Evolutionary conservation across 768 basidiomycete species (phyloP).

Genomic region (Fomitopsis serialis): DNA sequence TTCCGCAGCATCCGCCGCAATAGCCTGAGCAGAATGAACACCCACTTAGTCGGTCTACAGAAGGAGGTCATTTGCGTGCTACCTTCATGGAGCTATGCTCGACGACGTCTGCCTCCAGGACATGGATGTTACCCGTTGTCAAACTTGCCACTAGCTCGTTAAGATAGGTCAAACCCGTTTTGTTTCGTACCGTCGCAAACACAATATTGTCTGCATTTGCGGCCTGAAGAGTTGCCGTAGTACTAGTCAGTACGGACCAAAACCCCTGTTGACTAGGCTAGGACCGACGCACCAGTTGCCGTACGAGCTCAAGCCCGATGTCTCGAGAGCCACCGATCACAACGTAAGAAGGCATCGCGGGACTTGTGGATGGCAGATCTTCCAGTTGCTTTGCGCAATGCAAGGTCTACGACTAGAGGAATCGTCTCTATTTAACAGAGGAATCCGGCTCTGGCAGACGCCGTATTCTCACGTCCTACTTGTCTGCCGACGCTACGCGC

Average conservation of each 20-base stretch:
- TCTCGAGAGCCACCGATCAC: conserved; percentile 18
- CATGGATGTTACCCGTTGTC: conserved; percentile 22
- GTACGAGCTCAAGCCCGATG: conserved; percentile 12
- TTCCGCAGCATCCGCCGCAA: conserved; percentile 21
- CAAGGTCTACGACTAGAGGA: no score
- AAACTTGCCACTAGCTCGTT: not conserved
- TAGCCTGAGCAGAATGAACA: conserved; percentile 12
- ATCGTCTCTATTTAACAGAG: no score
- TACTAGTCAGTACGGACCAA: no score
- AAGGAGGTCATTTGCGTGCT: not conserved
- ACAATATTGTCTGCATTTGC: conserved; percentile 10
- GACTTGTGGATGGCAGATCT: no score
- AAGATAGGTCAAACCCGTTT: conserved; percentile 4
- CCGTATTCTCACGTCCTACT: no score
- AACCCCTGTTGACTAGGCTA: no score
- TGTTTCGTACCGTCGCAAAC: conserved; percentile 19
- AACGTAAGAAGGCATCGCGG: conserved; percentile 17
- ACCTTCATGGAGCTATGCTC: conserved; percentile 21
- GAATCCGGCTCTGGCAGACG: no score
- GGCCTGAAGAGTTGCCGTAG: no score
- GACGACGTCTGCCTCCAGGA: conserved; percentile 33
- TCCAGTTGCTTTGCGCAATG: no score
- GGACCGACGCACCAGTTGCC: conserved; percentile 7
- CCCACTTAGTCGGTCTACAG: not conserved
- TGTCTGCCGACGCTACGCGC: no score